Base-by-base conservation (phyloP, 192 early-diverging fungal species). In the Coemansia sp. region DNA sequence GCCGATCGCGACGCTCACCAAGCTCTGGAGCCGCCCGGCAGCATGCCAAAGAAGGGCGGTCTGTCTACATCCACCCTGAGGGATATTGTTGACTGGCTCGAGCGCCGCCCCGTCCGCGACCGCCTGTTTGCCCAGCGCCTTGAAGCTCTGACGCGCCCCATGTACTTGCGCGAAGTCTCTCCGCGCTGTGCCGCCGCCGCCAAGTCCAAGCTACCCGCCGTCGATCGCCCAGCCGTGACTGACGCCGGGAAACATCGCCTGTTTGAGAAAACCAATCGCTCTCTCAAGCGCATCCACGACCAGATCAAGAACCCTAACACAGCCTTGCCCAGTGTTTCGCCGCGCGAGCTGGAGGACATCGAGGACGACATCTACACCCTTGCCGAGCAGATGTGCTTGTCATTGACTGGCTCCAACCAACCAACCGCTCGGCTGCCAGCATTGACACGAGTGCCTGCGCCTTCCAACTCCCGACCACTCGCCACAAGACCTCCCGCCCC, bases 81-180 rank as follows among this genome's bases (percentile, higher is more conserved):
- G 2, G 70, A 53, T 38, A 34, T 81, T 9, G 50, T 73, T 15
- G 37, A 53, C 23, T 81, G 79, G 79, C 71, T 81, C 34, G 79
- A 73, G 23, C 34, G 23, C n/a, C 66, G 63, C 17, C 66, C n/a
- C 5, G 61, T 15, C 21, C 79, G 79, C 64, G 79, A 81, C 64
- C 63, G 42, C 25, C 55, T 73, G 36, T 71, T 59, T 42, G 45
- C 68, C 6, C 60, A 73, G 63, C 67, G 74, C 9, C 23, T 48
- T 3, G 67, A 81, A 25, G 79, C 79, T 5, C 67, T 81, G 60
- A 67, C 74, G 1, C 37, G 38, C 27, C 66, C 64, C 5, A 57
- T 81, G 9, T 23, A 39, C 27, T 59, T 81, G 45, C 63, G 70
- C 51, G 79, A 81, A 19, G 39, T 81, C 17, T 77, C 75, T 14